These are phyloP conservation scores for Hyaloscypha hepaticicola DNA, from an alignment of 495 filamentous ascomycete species.

Conservation along the genomic window DNA sequence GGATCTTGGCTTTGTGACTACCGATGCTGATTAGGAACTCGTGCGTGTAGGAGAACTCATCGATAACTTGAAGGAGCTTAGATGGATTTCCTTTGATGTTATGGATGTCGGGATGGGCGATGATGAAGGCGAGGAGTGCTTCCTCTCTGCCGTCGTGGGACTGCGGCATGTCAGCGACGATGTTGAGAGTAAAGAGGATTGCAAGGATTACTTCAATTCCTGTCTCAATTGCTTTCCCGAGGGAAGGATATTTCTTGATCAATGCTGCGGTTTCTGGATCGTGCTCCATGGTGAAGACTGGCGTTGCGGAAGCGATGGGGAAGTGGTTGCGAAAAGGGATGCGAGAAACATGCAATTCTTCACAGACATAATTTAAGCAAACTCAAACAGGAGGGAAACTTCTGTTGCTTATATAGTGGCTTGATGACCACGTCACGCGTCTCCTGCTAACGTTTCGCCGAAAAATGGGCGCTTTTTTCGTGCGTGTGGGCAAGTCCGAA, in stretches of 20 bases:
- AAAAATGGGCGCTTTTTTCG: not conserved
- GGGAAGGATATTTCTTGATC: constrained; percentile 11
- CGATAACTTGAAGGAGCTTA: constrained; percentile 64
- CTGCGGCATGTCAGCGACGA: constrained; percentile 30
- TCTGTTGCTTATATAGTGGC: not conserved
- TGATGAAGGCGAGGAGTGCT: constrained; percentile 67
- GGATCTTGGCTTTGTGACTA: constrained; percentile 62
- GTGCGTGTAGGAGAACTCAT: constrained; percentile 61
- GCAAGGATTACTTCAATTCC: constrained; percentile 11
- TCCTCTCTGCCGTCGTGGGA: constrained; percentile 69
- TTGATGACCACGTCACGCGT: not conserved
- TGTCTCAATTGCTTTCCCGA: constrained; percentile 1
- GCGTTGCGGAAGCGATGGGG: not conserved
- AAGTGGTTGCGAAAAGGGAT: not conserved
- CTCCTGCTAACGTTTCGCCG: not conserved
- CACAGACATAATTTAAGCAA: not conserved
- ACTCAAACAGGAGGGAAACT: not conserved
- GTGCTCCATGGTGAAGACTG: not conserved
- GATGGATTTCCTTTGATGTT: constrained; percentile 61
- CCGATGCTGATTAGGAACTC: constrained; percentile 80
- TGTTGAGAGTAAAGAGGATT: not conserved
- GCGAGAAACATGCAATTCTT: not conserved
- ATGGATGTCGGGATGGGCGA: constrained; percentile 50
- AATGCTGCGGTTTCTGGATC: not conserved
- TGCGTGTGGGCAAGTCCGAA: too few relatives aligned